phyloP scores from a whole-genome alignment of 495 filamentous ascomycete genomes.

The Elaphomyces granulatus region DNA sequence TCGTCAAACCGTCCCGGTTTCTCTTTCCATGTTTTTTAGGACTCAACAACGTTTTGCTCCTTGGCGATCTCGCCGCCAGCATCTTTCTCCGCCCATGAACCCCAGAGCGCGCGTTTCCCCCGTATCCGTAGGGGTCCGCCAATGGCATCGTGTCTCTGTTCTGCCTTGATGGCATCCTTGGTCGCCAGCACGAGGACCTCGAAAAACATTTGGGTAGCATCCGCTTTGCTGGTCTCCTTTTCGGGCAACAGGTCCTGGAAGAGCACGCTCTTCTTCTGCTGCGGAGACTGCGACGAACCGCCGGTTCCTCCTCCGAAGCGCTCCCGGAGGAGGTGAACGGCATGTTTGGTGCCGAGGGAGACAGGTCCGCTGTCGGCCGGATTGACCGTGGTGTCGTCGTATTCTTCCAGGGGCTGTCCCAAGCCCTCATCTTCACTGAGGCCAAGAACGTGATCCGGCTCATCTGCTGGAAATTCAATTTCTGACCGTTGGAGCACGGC shows the following conservation, averaged over 20 bases:
- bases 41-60: too few species aligned
- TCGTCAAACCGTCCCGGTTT: too few species aligned
- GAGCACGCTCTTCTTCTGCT: slow-evolving; percentile 61
- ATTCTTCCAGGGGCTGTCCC: slow-evolving; percentile 31
- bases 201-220: slow-evolving; percentile 99
- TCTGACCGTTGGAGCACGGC: slow-evolving; percentile 32
- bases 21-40: too few species aligned
- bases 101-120: slow-evolving; percentile 86
- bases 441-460: slow-evolving; percentile 28
- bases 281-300: slow-evolving; percentile 39
- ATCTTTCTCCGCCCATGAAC: slow-evolving; percentile 81
- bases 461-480: slow-evolving; percentile 52
- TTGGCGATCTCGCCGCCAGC: slow-evolving; percentile 43
- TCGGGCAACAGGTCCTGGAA: slow-evolving; percentile 91
- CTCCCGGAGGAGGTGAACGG: slow-evolving; percentile 86
- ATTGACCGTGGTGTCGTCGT: slow-evolving; percentile 71
- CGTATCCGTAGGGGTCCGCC: slow-evolving; percentile 66
- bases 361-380: slow-evolving; percentile 70
- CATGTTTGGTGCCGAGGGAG: slow-evolving; percentile 81
- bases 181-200: slow-evolving; percentile 90
- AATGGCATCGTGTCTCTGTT: slow-evolving; percentile 60
- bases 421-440: slow-evolving; percentile 41
- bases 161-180: slow-evolving; percentile 96
- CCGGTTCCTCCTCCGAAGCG: slow-evolving; percentile 53
- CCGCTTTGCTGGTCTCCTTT: slow-evolving; percentile 56